These are phyloP conservation scores for Globisporangium paroecandrum DNA, from an alignment of 352 stramenopile genomes.

Conservation along the genomic window DNA sequence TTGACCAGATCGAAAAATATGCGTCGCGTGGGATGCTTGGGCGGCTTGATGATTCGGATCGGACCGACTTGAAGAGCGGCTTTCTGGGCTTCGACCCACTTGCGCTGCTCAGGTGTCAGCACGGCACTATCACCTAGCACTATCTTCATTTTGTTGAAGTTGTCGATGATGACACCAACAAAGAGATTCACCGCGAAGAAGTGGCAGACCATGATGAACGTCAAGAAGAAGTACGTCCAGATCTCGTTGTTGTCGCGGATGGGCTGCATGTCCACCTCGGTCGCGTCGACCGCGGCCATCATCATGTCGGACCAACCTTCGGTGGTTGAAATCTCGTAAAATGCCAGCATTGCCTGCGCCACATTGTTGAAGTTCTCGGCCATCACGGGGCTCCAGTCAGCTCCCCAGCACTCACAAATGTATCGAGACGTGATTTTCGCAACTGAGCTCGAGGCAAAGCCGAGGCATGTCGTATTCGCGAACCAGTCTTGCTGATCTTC, in stretches of 20 bases:
- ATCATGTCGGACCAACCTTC: constrained; percentile 93
- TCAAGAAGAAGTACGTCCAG: constrained; percentile 87
- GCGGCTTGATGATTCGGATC: constrained; percentile 49
- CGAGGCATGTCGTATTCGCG: constrained; percentile 37
- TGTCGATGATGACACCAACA: constrained; percentile 93
- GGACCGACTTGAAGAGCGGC: constrained; percentile 61
- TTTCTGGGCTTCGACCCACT: constrained; percentile 86
- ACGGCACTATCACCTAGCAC: constrained; percentile 68
- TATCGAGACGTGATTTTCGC: constrained; percentile 57
- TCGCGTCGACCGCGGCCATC: constrained; percentile 86
- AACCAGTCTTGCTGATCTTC: constrained; percentile 50
- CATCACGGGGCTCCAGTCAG: constrained; percentile 45
- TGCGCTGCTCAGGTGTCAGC: constrained; percentile 88
- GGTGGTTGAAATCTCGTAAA: constrained; percentile 93
- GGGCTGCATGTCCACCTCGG: constrained; percentile 90
- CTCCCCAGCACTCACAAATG: constrained; percentile 62
- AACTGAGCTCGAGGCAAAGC: constrained; percentile 20
- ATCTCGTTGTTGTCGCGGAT: constrained; percentile 76
- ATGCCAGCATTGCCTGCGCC: constrained; percentile 62
- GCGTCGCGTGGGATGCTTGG: constrained; percentile 44
- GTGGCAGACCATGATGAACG: constrained; percentile 90
- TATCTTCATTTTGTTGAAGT: constrained; percentile 91
- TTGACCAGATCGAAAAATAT: constrained; percentile 68
- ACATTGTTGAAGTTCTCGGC: constrained; percentile 88
- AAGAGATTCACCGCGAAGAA: constrained; percentile 96